Evolutionary conservation across 352 stramenopile species (phyloP).

Genomic region (Phytophthora agathidicida): DNA sequence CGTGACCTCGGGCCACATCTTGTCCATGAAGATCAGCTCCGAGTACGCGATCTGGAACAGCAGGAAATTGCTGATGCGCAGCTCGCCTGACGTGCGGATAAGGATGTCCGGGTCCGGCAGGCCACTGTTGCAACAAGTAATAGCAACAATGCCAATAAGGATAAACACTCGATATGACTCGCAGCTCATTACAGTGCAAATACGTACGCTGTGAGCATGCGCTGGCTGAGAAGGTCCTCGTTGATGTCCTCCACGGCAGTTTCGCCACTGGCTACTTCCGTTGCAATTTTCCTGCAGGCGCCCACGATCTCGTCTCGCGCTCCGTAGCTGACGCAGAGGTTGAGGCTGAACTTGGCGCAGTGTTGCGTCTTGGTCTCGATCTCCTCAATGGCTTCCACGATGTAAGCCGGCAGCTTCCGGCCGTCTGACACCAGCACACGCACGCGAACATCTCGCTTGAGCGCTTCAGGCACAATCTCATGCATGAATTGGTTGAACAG

Average conservation of each 20-base stretch:
- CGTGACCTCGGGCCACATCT: conserved; percentile 96
- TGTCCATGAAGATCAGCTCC: conserved; percentile 96
- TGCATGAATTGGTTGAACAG: conserved; percentile 97
- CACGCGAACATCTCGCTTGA: conserved; percentile 93
- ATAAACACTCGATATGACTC: too few species aligned
- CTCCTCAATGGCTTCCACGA: conserved; percentile 66
- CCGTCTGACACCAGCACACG: conserved; percentile 89
- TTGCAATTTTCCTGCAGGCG: conserved; percentile 90
- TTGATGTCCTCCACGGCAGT: conserved; percentile 76
- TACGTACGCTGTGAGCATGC: conserved; percentile 84
- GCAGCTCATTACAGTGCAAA: too few species aligned
- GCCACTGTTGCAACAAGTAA: conserved; percentile 47
- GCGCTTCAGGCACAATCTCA: conserved; percentile 89
- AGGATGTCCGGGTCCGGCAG: conserved; percentile 94
- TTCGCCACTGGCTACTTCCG: conserved; percentile 74
- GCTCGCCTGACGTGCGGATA: conserved; percentile 95
- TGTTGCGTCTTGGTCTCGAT: conserved; percentile 91
- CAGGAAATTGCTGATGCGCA: conserved; percentile 96
- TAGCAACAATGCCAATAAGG: too few species aligned
- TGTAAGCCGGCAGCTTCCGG: conserved; percentile 69
- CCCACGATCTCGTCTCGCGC: conserved; percentile 95
- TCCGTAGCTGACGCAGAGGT: conserved; percentile 94
- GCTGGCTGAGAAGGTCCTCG: conserved; percentile 74
- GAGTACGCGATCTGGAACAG: conserved; percentile 96
- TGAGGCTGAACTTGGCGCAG: conserved; percentile 82